Conservation (phyloP, 768 basidiomycete species). For the Sporobolomyces phaffii region DNA sequence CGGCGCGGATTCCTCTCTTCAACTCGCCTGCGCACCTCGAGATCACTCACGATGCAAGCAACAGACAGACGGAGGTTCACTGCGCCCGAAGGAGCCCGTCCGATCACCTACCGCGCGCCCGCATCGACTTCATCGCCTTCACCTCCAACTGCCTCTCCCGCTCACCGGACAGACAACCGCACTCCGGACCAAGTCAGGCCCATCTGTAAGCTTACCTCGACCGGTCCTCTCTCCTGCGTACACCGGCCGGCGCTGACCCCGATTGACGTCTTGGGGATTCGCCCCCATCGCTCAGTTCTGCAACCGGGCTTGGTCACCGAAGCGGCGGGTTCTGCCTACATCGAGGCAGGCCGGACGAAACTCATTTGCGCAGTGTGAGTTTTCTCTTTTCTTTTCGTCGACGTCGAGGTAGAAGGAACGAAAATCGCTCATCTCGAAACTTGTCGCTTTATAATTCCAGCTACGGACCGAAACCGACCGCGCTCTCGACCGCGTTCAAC, state of each 20-base stretch:
- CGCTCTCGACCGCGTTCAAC: conserved; percentile 47
- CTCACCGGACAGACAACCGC: conserved; percentile 52
- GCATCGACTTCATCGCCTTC: not conserved
- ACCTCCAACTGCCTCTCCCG: conserved; percentile 38
- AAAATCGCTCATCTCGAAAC: too few relatives aligned
- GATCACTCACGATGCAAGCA: conserved; percentile 18
- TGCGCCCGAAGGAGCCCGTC: conserved; percentile 76
- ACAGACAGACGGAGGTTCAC: conserved; percentile 77
- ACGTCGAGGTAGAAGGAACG: conserved; percentile 55
- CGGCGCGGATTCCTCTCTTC: not conserved
- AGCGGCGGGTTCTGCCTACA: conserved; percentile 94
- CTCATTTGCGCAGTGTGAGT: conserved; percentile 92
- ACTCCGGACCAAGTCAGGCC: conserved; percentile 64
- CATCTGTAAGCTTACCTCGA: too few relatives aligned
- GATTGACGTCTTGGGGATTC: too few relatives aligned
- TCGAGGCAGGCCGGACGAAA: conserved; percentile 85
- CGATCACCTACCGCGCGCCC: conserved; percentile 53
- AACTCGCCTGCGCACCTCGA: too few relatives aligned
- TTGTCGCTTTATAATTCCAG: too few relatives aligned
- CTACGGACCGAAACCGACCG: conserved; percentile 60
- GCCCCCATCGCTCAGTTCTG: conserved; percentile 65
- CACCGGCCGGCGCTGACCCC: too few relatives aligned
- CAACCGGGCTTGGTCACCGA: conserved; percentile 84
- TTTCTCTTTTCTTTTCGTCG: conserved; percentile 11
- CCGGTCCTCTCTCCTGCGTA: too few relatives aligned